phyloP scores from a whole-genome alignment of 2,329 filamentous ascomycete species.

The Penicillium sp. region DNA sequence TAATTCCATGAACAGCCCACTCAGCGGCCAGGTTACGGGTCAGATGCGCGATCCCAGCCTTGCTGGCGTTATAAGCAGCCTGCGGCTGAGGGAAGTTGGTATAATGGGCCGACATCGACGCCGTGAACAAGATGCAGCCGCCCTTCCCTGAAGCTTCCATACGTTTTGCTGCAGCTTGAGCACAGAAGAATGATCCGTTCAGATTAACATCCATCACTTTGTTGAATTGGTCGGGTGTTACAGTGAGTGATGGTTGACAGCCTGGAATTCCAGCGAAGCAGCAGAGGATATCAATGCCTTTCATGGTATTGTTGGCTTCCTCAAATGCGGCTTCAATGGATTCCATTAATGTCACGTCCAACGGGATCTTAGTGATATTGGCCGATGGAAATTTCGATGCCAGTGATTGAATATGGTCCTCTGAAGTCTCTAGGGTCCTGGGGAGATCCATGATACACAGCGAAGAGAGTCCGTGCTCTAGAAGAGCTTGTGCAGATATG shows the following conservation, averaged over 20 bases:
- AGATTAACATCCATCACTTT: conserved; percentile 69
- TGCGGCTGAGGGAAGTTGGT: conserved; percentile 75
- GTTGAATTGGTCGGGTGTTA: conserved; percentile 59
- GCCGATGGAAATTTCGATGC: conserved; percentile 54
- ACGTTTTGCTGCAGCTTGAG: conserved; percentile 60
- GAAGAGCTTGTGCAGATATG: conserved; percentile 59
- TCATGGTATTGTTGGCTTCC: conserved; percentile 38
- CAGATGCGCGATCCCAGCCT: conserved; percentile 64
- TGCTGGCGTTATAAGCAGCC: conserved; percentile 68
- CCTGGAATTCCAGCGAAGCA: conserved; percentile 69
- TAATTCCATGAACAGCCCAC: conserved; percentile 69
- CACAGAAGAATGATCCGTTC: conserved; percentile 67
- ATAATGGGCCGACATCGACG: conserved; percentile 65
- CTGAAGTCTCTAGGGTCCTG: conserved; percentile 39
- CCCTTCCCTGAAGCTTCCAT: conserved; percentile 35
- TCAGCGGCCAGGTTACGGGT: conserved; percentile 68
- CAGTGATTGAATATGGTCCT: conserved; percentile 48
- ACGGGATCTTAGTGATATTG: conserved; percentile 51
- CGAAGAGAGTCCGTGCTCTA: conserved; percentile 64
- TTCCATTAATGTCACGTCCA: conserved; percentile 60
- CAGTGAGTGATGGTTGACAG: conserved; percentile 61
- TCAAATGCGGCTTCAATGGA: conserved; percentile 24
- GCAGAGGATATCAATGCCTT: conserved; percentile 56
- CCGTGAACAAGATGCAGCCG: conserved; percentile 58
- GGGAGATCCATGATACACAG: conserved; percentile 61